These are phyloP conservation scores for Larix sibirica DNA, from an alignment of 83 land plant genomes.

Conservation along the genomic window DNA sequence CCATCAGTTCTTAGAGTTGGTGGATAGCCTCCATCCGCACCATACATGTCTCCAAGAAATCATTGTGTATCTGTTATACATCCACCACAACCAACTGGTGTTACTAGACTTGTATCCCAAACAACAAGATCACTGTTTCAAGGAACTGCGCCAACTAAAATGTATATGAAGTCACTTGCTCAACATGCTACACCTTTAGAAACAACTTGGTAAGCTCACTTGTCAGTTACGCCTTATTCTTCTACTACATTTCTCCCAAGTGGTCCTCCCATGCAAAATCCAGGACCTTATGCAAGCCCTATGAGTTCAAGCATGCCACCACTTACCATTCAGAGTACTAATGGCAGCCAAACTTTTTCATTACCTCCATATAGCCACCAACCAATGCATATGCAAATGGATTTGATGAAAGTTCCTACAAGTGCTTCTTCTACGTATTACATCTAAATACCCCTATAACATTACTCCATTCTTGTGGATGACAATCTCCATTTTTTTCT, in stretches of 20 bases:
- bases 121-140: slow-evolving; percentile 8
- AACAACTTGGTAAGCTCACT: slow-evolving; percentile 17
- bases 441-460: no score
- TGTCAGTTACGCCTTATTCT: neutral
- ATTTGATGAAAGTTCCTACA: no score
- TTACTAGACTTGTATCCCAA: slow-evolving; percentile 28
- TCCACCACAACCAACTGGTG: neutral
- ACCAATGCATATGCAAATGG: no score
- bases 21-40: slow-evolving; percentile 29
- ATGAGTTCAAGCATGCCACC: no score
- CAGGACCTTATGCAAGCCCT: no score
- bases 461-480: no score
- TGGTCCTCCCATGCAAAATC: no score
- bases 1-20: slow-evolving; percentile 17
- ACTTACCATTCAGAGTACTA: no score
- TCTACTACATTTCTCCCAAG: neutral
- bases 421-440: no score
- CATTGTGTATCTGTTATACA: slow-evolving; percentile 8
- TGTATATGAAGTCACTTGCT: slow-evolving; percentile 17
- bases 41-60: slow-evolving; percentile 16
- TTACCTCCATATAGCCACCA: no score
- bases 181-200: neutral
- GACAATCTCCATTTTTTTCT: no score
- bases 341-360: no score
- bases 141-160: slow-evolving; percentile 20